Percentiles rank a stretch among this genome's conserved stretches.
These are phyloP conservation scores for Prunus armeniaca DNA, from an alignment of 306 rosid species.

Conservation along the genomic window DNA sequence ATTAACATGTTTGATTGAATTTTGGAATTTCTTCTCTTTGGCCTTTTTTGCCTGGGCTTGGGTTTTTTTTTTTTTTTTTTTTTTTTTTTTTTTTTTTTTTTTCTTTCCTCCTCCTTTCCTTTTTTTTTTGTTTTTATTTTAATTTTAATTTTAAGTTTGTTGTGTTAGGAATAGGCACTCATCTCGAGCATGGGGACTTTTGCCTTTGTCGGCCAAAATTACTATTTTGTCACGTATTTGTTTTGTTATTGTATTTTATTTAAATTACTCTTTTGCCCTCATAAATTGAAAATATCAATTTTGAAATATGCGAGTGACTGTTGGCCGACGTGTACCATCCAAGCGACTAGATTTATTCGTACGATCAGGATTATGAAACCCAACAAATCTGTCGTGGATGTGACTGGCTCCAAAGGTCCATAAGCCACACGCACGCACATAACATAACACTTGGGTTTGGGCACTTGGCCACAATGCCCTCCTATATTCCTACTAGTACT, in stretches of 20 bases:
- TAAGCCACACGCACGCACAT: background rate
- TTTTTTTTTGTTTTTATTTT: background rate
- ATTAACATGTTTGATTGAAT: background rate
- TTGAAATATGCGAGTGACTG: no score
- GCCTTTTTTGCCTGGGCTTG: background rate
- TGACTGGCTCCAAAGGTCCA: background rate
- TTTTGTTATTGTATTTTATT: background rate
- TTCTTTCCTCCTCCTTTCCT: no score
- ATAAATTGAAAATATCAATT: background rate
- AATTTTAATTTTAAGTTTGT: background rate
- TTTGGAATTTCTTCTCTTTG: no score
- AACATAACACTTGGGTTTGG: background rate
- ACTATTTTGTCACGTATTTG: background rate
- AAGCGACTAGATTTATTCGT: no score
- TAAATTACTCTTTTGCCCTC: background rate
- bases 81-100: no score
- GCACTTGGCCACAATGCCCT: no score
- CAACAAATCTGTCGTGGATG: no score
- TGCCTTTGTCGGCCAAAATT: background rate
- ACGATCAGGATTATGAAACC: background rate
- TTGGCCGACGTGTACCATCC: no score
- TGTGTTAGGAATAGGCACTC: background rate
- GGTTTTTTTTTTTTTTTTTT: background rate
- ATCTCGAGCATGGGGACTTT: background rate
- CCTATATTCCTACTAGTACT: no score